Conservation (phyloP, 768 basidiomycete genomes). For the Hebeloma cylindrosporum region DNA sequence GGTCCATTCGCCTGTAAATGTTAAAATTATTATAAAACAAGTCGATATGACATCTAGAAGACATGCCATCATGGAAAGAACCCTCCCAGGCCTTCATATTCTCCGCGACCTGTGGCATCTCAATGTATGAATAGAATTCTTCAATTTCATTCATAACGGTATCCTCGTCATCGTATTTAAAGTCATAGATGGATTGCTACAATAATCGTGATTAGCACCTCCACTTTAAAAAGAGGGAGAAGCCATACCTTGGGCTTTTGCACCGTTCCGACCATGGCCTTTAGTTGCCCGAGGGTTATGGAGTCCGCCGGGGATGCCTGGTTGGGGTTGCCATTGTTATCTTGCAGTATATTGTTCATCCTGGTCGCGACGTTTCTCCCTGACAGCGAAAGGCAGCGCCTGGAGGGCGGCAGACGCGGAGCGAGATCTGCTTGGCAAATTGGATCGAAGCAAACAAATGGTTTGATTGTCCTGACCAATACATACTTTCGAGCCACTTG, state of each 20-base stretch:
- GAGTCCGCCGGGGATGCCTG: slow-evolving; percentile 42
- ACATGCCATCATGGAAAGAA: slow-evolving; percentile 74
- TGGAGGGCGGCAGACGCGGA: no score
- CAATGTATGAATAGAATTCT: slow-evolving; percentile 97
- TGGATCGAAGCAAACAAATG: no score
- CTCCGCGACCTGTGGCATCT: slow-evolving; percentile 88
- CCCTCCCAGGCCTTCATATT: slow-evolving; percentile 87
- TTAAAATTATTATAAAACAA: slow-evolving; percentile 4
- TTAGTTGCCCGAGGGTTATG: slow-evolving; percentile 80
- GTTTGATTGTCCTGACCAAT: no score
- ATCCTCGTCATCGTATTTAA: slow-evolving; percentile 94
- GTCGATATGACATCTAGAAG: slow-evolving; percentile 1
- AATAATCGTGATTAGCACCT: slow-evolving; percentile 1
- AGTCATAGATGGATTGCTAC: slow-evolving; percentile 88
- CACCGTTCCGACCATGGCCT: slow-evolving; percentile 63
- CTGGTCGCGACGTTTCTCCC: not conserved
- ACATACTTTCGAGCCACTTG: not conserved
- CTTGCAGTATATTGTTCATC: slow-evolving; percentile 20
- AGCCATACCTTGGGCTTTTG: slow-evolving; percentile 72
- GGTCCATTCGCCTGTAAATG: slow-evolving; percentile 66
- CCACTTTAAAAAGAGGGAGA: not conserved
- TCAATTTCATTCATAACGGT: slow-evolving; percentile 95
- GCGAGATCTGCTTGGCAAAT: no score
- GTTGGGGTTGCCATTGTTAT: slow-evolving; percentile 19
- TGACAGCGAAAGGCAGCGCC: no score